Percentiles rank a stretch among this genome's conserved stretches.
Evolutionary conservation across 495 filamentous ascomycete genomes (phyloP).

Genomic region (Thermothielavioides terrestris): DNA sequence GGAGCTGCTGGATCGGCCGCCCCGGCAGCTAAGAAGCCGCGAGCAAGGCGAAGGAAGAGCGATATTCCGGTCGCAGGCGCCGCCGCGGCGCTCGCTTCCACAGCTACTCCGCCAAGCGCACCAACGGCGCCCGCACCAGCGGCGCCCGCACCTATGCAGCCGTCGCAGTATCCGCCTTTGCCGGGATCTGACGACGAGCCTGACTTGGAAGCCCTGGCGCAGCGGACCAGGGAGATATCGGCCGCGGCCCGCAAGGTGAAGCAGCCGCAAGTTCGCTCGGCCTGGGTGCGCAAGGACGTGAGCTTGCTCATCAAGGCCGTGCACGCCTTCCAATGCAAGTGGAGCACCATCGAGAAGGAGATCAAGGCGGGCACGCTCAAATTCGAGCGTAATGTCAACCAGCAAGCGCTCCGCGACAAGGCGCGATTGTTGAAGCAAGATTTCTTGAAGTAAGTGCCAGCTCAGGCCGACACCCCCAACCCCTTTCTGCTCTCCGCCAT

Average conservation of each 20-base stretch:
- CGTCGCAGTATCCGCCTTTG: conserved; percentile 18
- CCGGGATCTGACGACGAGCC: conserved; percentile 17
- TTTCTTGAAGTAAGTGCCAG: conserved; percentile 49
- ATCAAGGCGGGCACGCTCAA: conserved; percentile 22
- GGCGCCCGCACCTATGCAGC: too few species aligned
- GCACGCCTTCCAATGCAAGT: conserved; percentile 41
- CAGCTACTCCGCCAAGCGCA: not conserved
- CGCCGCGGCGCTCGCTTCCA: not conserved
- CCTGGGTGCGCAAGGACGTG: conserved; percentile 40
- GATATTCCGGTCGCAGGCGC: conserved; percentile 1
- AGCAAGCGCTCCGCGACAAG: conserved; percentile 60
- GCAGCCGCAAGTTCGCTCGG: conserved; percentile 37
- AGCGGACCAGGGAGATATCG: conserved; percentile 18
- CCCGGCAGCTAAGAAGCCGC: conserved; percentile 14
- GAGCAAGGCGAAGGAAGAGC: conserved; percentile 15
- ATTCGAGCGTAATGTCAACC: conserved; percentile 40
- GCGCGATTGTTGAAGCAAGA: conserved; percentile 54
- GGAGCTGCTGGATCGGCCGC: conserved; percentile 1
- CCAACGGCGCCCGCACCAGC: not conserved
- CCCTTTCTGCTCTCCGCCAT: too few species aligned
- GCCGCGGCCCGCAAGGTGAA: conserved; percentile 18
- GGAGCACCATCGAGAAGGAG: conserved; percentile 41
- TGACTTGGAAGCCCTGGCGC: conserved; percentile 21
- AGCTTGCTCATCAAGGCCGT: conserved; percentile 43
- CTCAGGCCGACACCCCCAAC: too few species aligned